Base-by-base conservation (phyloP, 768 basidiomycete genomes). In the Boletus edulis region DNA sequence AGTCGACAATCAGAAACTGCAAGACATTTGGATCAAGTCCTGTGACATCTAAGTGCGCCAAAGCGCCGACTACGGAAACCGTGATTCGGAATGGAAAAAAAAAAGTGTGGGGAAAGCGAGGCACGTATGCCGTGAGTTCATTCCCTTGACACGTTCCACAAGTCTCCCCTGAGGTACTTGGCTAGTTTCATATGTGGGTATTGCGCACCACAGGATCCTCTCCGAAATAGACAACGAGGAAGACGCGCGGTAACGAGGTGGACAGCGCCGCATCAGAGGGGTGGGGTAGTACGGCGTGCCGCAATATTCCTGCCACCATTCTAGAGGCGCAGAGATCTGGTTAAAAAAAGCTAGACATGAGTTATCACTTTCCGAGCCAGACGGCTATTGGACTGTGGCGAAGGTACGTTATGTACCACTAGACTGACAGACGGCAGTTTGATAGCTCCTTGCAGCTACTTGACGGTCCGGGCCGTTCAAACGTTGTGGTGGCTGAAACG, bases 371-470 rank as follows among this genome's bases (percentile, higher is more conserved):
- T 46, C 48, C 58, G 55, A 44, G 18, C 31, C 49, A 31, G 46
- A 46, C 51, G 51, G 56, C 22, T 27, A 31, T 40, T 35, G 48
- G 37, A 34, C 34, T 56, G 58, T 67, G 66, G 66, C 61, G 24
- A 57, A 49, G 52, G 46, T 52, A 67, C 58, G 59, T 51, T 58
- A 35, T 12, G 13, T 11, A 35, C 34, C 14, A 14, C 6, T 11
- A 35, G 34, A 35, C 34, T 14, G 34, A 12, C 34, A 35, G 38
- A 37, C 48, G 15, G 31, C 32, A 31, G 22, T 40, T 37, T 35
- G 43, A 45, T 34, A 29, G 20, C 42, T 31, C 24, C 14, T 12
- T 27, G 34, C 13, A 24, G 50, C 49, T 29, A 9, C 29, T 29
- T 29, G 29, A 29, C 29, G 29, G 27, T 27, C 29, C 29, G 29